Percentiles rank a stretch among this genome's conserved stretches.
phyloP scores from a whole-genome alignment of 2,329 filamentous ascomycete species.

The Beauveria pseudobassiana region DNA sequence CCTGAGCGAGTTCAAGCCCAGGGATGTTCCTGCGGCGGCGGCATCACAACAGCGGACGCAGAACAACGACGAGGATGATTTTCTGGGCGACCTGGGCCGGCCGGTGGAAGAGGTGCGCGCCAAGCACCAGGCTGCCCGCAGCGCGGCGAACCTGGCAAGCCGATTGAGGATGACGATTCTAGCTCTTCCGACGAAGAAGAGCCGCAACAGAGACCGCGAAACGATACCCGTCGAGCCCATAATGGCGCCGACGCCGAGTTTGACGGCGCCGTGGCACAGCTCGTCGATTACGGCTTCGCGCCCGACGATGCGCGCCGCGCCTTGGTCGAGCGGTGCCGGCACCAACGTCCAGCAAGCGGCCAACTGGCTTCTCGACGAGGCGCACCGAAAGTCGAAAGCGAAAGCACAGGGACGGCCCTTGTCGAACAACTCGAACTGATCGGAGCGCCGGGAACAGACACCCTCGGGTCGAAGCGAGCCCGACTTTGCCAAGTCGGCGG shows the following conservation, averaged over 20 bases:
- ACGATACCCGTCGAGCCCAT: slow-evolving; percentile 16
- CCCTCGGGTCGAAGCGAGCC: slow-evolving; percentile 48
- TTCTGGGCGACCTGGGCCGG: slow-evolving; percentile 56
- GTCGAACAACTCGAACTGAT: slow-evolving; percentile 28
- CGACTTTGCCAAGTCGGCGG: slow-evolving; percentile 74
- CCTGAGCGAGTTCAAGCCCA: slow-evolving; percentile 53
- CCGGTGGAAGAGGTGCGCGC: slow-evolving; percentile 57
- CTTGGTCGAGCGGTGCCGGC: slow-evolving; percentile 69
- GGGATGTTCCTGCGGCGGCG: slow-evolving; percentile 20
- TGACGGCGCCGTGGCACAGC: slow-evolving; percentile 75
- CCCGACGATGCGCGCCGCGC: slow-evolving; percentile 75
- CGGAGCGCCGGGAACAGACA: slow-evolving; percentile 14
- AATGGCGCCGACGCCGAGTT: slow-evolving; percentile 35
- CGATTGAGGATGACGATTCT: slow-evolving; percentile 44
- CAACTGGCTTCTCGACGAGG: slow-evolving; percentile 83
- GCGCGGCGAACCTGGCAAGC: slow-evolving; percentile 46
- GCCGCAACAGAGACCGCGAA: slow-evolving; percentile 16
- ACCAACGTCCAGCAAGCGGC: slow-evolving; percentile 80
- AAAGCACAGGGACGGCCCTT: slow-evolving; percentile 52
- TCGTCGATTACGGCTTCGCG: slow-evolving; percentile 93
- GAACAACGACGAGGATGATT: slow-evolving; percentile 52
- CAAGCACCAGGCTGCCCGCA: slow-evolving; percentile 32
- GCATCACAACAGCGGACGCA: slow-evolving; percentile 20
- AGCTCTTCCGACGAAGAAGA: slow-evolving; percentile 38
- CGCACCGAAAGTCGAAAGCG: slow-evolving; percentile 74